A percentile compares a stretch with the other conserved stretches of the same genome.
phyloP scores from a whole-genome alignment of 2,329 filamentous ascomycete species.

The Colletotrichum lupini region DNA sequence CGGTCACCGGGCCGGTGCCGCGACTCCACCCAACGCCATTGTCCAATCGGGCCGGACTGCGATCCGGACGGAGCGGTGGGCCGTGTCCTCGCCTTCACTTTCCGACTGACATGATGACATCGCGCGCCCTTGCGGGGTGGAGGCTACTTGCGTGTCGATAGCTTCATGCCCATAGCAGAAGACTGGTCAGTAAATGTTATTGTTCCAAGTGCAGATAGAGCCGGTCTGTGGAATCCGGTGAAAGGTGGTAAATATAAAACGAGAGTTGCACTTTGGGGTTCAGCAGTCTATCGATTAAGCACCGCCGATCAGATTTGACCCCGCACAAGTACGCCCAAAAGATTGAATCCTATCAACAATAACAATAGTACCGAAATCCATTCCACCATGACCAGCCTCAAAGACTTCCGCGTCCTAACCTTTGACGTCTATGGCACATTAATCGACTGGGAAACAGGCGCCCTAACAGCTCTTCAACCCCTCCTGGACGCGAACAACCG shows the following conservation, averaged over 20 bases:
- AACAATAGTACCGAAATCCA: background rate
- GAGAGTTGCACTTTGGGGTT: background rate
- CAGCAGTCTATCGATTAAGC: background rate
- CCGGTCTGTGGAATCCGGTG: background rate
- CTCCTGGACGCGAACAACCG: conserved; percentile 50
- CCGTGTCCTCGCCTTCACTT: too few species aligned
- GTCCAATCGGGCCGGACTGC: background rate
- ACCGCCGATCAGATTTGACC: background rate
- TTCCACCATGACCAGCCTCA: conserved; percentile 30
- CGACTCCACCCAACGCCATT: background rate
- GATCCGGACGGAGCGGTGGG: background rate
- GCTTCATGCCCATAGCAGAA: background rate
- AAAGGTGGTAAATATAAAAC: background rate
- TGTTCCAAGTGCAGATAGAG: background rate
- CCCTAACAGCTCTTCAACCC: conserved; percentile 64
- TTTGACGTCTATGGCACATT: conserved; percentile 88
- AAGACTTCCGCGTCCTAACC: conserved; percentile 60
- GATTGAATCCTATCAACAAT: background rate
- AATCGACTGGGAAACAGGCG: conserved; percentile 80
- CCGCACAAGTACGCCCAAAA: background rate
- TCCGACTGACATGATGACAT: background rate
- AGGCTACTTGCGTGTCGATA: background rate
- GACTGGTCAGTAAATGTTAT: background rate
- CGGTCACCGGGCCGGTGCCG: background rate
- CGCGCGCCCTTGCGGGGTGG: background rate